A percentile compares a stretch with the other conserved stretches of the same genome.
Conservation (phyloP, 2,329 filamentous ascomycete genomes). For the Pezicula neosporulosa region DNA sequence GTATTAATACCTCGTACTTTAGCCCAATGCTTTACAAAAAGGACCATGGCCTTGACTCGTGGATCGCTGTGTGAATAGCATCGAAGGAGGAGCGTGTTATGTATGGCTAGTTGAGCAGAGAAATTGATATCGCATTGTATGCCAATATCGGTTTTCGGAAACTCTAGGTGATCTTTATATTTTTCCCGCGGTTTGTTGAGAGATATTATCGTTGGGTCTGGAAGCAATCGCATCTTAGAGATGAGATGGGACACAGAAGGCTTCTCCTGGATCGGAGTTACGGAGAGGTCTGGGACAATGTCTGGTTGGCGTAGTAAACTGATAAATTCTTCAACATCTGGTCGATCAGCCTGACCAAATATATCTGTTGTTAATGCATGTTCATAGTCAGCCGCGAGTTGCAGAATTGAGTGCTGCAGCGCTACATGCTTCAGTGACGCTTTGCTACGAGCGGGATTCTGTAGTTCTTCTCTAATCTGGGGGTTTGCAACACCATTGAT, state of each 20-base stretch:
- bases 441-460: constrained; percentile 9
- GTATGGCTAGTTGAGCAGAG: constrained; percentile 74
- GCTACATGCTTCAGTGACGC: constrained; percentile 33
- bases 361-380: constrained; percentile 45
- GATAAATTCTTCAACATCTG: constrained; percentile 46
- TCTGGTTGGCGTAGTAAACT: constrained; percentile 37
- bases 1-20: constrained; percentile 83
- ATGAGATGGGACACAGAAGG: constrained; percentile 13
- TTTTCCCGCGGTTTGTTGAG: constrained; percentile 48
- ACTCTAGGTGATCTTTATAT: constrained; percentile 64
- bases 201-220: constrained; percentile 38
- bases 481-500: constrained; percentile 47
- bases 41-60: constrained; percentile 72
- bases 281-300: constrained; percentile 26
- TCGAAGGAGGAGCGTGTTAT: constrained; percentile 78
- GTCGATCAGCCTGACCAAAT: constrained; percentile 36
- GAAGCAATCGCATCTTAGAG: constrained; percentile 23
- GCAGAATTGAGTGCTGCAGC: constrained; percentile 46
- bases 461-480: constrained; percentile 41
- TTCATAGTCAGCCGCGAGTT: constrained; percentile 54
- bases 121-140: constrained; percentile 94
- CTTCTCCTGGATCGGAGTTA: constrained; percentile 2
- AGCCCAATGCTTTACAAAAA: constrained; percentile 91
- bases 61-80: constrained; percentile 80
- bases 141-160: constrained; percentile 72